Base-by-base conservation (phyloP, 768 basidiomycete genomes). In the Agaricus subrufescens region DNA sequence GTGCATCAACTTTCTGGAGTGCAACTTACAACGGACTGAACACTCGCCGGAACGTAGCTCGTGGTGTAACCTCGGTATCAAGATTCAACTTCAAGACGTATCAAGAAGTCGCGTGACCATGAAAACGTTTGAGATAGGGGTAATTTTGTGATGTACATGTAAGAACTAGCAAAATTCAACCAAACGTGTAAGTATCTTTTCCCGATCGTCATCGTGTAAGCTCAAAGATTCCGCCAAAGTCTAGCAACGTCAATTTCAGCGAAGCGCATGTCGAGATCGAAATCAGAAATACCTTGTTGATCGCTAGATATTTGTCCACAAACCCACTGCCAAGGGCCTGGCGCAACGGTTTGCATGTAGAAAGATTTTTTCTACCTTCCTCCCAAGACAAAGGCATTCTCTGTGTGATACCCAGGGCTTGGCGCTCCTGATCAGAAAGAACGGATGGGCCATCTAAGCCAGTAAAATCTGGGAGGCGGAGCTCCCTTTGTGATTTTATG, bases 381-480 rank as follows among this genome's bases (percentile, higher is more conserved):
- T 69, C 73, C 62, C 79, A 72, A 19, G 64, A 76, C 63, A 77
- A 57, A 9, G 84, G 79, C 73, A 89, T 64, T 29, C 81, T 70
- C 50, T 65, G 65, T 10, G 66, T 73, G 39, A 86, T 75, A 0
- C 85, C 85, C 31, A 73, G 57, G 12, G 59, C 67, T 27, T 53
- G 59, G 51, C 83, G 74, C 67, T 80, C 79, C 11, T 62, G 73
- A 39, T 65, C 74, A 4, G 69, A 74, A 71, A 86, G 71, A 57
- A 72, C 50, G 1, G 74, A 76, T 3, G 79, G 79, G 9, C 61
- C 63, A 52, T 45, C 59, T 0, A 63, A 53, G 0, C 67, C 71
- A 0, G 43, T 49, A 11, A 74, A 73, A 50, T 80, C 76, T 56
- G 68, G 60, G 29, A 73, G 61, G 0, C 34, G 59, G 48, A 88